These are phyloP conservation scores for Suillus bovinus DNA, from an alignment of 768 basidiomycete genomes.

Conservation along the genomic window DNA sequence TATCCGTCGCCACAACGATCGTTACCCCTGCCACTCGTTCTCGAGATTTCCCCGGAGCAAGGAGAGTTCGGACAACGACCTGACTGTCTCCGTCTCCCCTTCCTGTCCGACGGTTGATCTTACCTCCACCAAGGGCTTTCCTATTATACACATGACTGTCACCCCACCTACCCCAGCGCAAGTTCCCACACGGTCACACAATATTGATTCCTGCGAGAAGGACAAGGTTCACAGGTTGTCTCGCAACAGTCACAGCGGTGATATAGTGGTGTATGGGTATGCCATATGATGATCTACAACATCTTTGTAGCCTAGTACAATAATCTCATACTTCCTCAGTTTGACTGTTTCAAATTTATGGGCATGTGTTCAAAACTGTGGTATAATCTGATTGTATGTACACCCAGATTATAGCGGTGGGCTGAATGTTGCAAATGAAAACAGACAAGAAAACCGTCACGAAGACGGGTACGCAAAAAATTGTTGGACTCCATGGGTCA, in stretches of 20 bases:
- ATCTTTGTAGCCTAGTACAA: not conserved
- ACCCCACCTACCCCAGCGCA: conserved; percentile 15
- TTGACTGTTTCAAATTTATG: not conserved
- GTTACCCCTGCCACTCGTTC: not conserved
- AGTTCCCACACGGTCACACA: not conserved
- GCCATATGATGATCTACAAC: not conserved
- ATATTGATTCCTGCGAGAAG: not conserved
- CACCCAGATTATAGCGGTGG: not conserved
- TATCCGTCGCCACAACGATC: not conserved
- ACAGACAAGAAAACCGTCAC: conserved; percentile 16
- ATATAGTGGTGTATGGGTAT: not conserved
- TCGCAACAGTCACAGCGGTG: not conserved
- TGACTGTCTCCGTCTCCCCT: conserved; percentile 1
- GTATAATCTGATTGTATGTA: not conserved
- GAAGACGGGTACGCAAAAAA: conserved; percentile 32
- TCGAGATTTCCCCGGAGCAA: not conserved
- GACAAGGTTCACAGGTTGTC: not conserved
- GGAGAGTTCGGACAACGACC: not conserved
- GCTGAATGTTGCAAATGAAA: not conserved
- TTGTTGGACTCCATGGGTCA: conserved; percentile 31
- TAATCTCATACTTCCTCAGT: not conserved
- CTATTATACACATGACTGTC: conserved; percentile 10
- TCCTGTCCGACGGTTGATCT: conserved; percentile 11
- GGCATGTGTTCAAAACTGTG: not conserved
- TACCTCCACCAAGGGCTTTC: not conserved